Evolutionary conservation across 108 stramenopile genomes (phyloP).

Genomic region (Cyclotella cryptica): DNA sequence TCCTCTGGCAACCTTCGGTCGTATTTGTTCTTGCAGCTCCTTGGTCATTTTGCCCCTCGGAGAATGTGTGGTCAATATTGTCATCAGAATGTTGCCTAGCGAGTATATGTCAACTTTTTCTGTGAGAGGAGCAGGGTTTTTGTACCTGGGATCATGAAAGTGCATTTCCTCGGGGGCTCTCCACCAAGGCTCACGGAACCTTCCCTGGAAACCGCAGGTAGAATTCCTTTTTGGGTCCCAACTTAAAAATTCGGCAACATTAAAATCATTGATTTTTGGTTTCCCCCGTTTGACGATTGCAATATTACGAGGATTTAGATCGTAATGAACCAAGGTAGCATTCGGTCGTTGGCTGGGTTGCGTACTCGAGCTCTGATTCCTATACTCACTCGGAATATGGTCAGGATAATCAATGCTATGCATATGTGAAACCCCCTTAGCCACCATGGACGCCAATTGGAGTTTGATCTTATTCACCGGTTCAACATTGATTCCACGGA

Average conservation of each 20-base stretch:
- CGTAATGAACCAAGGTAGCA: constrained; percentile 86
- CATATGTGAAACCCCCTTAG: constrained; percentile 77
- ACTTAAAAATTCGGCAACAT: constrained; percentile 82
- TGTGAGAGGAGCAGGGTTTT: constrained; percentile 44
- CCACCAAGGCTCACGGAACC: constrained; percentile 89
- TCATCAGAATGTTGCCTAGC: constrained; percentile 76
- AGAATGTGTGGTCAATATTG: constrained; percentile 77
- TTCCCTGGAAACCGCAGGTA: constrained; percentile 75
- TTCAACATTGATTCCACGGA: constrained; percentile 59
- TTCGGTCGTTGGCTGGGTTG: constrained; percentile 15
- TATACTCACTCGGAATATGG: constrained; percentile 12
- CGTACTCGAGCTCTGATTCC: not conserved
- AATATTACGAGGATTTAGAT: constrained; percentile 85
- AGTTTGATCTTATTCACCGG: constrained; percentile 69
- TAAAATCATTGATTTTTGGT: constrained; percentile 90
- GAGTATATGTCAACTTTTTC: constrained; percentile 89
- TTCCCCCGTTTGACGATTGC: constrained; percentile 71
- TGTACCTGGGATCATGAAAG: constrained; percentile 34
- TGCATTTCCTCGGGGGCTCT: constrained; percentile 89
- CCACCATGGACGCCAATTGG: constrained; percentile 72
- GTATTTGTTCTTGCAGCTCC: constrained; percentile 64
- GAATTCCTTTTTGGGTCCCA: constrained; percentile 53
- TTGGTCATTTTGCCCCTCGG: constrained; percentile 84
- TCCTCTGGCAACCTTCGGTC: constrained; percentile 63
- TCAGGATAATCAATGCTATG: constrained; percentile 68